Base-by-base conservation (phyloP, 257 asterid species). In the Solanum sejunctum region DNA sequence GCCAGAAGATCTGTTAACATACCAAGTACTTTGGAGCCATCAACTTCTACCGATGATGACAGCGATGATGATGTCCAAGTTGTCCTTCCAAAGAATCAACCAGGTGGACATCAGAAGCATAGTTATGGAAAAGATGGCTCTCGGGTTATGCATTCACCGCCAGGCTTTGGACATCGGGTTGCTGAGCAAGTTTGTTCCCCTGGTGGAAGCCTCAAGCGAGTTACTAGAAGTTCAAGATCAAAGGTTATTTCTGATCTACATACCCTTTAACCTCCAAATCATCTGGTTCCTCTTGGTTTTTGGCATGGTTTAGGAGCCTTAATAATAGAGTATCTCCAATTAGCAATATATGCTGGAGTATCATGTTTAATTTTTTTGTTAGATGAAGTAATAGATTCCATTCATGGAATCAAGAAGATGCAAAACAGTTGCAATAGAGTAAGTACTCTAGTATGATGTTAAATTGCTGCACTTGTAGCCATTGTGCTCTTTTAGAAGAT, bases 41-140 rank as follows among this genome's bases (percentile, higher is more conserved):
- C 94, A 85, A 86, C 94, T 69, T 90, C 92, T 21, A 84, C 21
- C 6, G 97, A 93, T 86, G 92, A 93, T 90, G 89, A 70, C 83
- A 88, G 92, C 20, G 88, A 90, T 79, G 89, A 89, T 80, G 89
- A 89, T 87, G 83, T 85, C 84, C 91, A 83, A 86, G 86, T 83
- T 83, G 82, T 10, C 41, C 70, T 81, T 79, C 72, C 82, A 63
- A 88, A 88, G 85, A 89, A 78, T 80, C 75, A 56, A 87, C 23
- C 80, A 84, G 89, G 80, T 84, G 89, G 88, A 41, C 10, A 78
- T 21, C 87, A 85, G 84, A 23, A 39, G 70, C 23, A 23, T 52
- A 52, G 13, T 77, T 7, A 21, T 17, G 83, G 69, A 28, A 89
- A 91, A 89, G 90, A 84, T 84, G 86, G 86, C 58, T n/a, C 91